These are phyloP conservation scores for Oxyria digyna DNA, from an alignment of 148 eudicot genomes.

Conservation along the genomic window DNA sequence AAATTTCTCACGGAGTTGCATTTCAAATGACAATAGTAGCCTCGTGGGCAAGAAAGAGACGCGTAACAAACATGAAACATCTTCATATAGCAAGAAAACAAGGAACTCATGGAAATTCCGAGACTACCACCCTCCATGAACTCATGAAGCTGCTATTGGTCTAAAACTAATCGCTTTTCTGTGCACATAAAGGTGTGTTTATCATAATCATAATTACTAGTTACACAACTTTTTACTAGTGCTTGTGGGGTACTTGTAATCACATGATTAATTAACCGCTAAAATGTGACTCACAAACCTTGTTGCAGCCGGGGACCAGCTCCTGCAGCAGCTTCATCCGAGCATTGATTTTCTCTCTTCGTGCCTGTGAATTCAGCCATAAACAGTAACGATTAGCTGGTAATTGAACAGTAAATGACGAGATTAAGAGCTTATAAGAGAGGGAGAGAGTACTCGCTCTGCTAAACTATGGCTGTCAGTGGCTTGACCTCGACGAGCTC, in stretches of 20 bases:
- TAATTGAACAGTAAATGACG: slow-evolving; percentile 7
- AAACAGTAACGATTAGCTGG: neutral
- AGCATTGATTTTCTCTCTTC: slow-evolving; percentile 97
- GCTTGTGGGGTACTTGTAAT: slow-evolving; percentile 6
- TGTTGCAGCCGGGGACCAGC: slow-evolving; percentile 93
- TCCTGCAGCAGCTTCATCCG: slow-evolving; percentile 96
- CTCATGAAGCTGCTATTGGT: slow-evolving; percentile 25
- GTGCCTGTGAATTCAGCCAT: slow-evolving; percentile 36
- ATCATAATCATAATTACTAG: slow-evolving; percentile 6
- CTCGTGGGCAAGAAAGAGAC: slow-evolving; percentile 21
- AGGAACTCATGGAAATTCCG: slow-evolving; percentile 11
- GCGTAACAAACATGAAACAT: slow-evolving; percentile 19
- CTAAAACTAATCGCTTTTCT: slow-evolving; percentile 29
- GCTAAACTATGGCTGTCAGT: slow-evolving; percentile 99
- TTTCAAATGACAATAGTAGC: slow-evolving; percentile 19
- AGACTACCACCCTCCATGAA: neutral
- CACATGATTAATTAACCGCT: neutral
- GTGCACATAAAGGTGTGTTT: slow-evolving; percentile 26
- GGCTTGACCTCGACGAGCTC: slow-evolving; percentile 96
- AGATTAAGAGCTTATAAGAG: slow-evolving; percentile 7
- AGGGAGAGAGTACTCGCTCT: slow-evolving; percentile 52
- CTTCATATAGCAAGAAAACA: slow-evolving; percentile 13
- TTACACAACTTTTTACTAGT: neutral
- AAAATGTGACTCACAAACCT: slow-evolving; percentile 35
- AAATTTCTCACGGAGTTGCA: neutral